phyloP scores from a whole-genome alignment of 139 green algal species.

The Dunaliella primolecta region DNA sequence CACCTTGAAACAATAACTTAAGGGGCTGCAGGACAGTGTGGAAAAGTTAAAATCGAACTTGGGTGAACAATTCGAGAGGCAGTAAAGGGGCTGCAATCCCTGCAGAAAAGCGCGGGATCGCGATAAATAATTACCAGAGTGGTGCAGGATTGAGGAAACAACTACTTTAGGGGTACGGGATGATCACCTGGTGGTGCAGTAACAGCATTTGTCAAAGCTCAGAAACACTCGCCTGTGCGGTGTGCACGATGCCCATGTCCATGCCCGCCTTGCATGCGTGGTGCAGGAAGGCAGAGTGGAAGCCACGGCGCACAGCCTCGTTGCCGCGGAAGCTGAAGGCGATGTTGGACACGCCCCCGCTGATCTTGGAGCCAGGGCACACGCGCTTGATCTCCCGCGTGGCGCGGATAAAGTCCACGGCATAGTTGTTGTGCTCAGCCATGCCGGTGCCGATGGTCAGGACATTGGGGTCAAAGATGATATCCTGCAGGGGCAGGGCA shows the following conservation, averaged over 20 bases:
- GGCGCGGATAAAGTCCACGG: conserved; percentile 96
- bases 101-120: too few relatives aligned
- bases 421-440: conserved; percentile 99
- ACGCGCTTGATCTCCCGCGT: conserved; percentile 92
- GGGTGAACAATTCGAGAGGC: too few relatives aligned
- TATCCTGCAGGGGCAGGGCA: conserved; percentile 64
- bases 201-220: too few relatives aligned
- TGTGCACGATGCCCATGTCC: conserved; percentile 99
- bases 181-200: too few relatives aligned
- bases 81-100: too few relatives aligned
- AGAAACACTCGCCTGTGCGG: too few relatives aligned
- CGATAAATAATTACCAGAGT: too few relatives aligned
- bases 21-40: too few relatives aligned
- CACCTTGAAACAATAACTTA: too few relatives aligned
- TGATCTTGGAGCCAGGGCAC: conserved; percentile 95
- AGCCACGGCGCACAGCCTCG: conserved; percentile 88
- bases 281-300: conserved; percentile 94
- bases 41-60: too few relatives aligned
- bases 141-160: too few relatives aligned
- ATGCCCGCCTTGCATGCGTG: conserved; percentile 93
- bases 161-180: too few relatives aligned
- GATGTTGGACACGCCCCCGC: conserved; percentile 96
- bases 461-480: conserved; percentile 99
- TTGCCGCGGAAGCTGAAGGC: conserved; percentile 98
- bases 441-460: conserved; percentile 96